Base-by-base conservation (phyloP, 73 alveolate species). In the Tetrahymena malaccensis region DNA sequence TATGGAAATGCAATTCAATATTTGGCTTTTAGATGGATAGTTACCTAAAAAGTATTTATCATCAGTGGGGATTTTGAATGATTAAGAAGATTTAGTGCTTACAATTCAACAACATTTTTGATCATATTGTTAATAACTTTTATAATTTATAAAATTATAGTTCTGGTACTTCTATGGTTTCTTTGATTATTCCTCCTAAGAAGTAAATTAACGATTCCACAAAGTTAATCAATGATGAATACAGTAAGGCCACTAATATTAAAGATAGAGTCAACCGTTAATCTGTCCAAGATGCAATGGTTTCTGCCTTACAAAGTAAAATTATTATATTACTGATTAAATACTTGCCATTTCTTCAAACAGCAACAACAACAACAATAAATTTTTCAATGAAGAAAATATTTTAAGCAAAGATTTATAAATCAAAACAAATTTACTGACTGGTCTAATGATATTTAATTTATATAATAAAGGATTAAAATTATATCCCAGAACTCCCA, bases 401-500 rank as follows among this genome's bases (percentile, higher is more conserved):
- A 50, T 50, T 50, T 50, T 50, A 50, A 50, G 83, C 83, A 50
- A 50, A 50, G 6, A 2, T 50, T 50, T 11, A 50, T 13, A 50
- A 40, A 40, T 40, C 16, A 40, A 40, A 40, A 40, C 9, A 40
- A 40, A 70, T 27, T 70, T 27, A 40, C 37, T 70, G 89, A 70
- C 17, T 19, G 22, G 37, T n/a, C 89, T 70, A n/a, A 27, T 25
- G 12, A 22, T 25, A n/a, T 27, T 70, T 27, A 19, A 70, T 70
- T 70, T 70, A 27, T n/a, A 43, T 22, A 94, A 83, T 7, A 37
- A 25, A 94, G 94, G 97, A 85, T 97, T 98, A 50, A 98, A 98
- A 98, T 97, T 97, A 43, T 98, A 98, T 97, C 98, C 96, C 35
- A 95, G 97, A 85, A 99, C 99, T 16, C 99, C 99, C 16, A 95